A percentile compares a stretch with the other conserved stretches of the same genome.
Evolutionary conservation across 192 early-diverging fungal genomes (phyloP).

Genomic region (Coemansia sp.): DNA sequence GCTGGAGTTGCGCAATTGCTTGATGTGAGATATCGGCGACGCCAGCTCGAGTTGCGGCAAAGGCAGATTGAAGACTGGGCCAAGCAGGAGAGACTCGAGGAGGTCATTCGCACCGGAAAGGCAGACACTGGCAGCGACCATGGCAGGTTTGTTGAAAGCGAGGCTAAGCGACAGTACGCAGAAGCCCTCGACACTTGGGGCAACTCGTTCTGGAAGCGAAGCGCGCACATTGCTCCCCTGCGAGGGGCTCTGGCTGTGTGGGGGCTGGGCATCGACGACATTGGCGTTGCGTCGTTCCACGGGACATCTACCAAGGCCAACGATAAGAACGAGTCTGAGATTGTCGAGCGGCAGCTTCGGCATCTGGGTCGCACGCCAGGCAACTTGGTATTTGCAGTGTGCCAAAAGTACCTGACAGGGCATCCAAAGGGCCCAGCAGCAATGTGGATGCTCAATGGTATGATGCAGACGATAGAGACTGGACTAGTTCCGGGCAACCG

Average conservation of each 20-base stretch:
- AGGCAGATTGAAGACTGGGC: constrained; percentile 6
- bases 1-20: constrained; percentile 51
- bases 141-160: constrained; percentile 49
- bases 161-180: constrained; percentile 67
- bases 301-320: constrained; percentile 93
- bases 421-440: constrained; percentile 95
- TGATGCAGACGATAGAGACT: constrained; percentile 76
- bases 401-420: constrained; percentile 94
- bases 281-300: constrained; percentile 93
- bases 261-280: constrained; percentile 89
- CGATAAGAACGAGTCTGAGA: constrained; percentile 91
- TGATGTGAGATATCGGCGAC: constrained; percentile 78
- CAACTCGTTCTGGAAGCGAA: constrained; percentile 73
- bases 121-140: constrained; percentile 22
- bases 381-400: constrained; percentile 71
- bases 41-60: constrained; percentile 60
- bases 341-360: constrained; percentile 78
- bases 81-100: constrained; percentile 18
- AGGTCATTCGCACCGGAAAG: constrained; percentile 51
- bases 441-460: constrained; percentile 95
- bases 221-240: constrained; percentile 74
- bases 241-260: constrained; percentile 84
- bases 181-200: constrained; percentile 79
- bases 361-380: constrained; percentile 87
- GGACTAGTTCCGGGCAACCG: constrained; percentile 93